These are phyloP conservation scores for Sclerotinia spermophila DNA, from an alignment of 2,329 filamentous ascomycete genomes.

Conservation along the genomic window DNA sequence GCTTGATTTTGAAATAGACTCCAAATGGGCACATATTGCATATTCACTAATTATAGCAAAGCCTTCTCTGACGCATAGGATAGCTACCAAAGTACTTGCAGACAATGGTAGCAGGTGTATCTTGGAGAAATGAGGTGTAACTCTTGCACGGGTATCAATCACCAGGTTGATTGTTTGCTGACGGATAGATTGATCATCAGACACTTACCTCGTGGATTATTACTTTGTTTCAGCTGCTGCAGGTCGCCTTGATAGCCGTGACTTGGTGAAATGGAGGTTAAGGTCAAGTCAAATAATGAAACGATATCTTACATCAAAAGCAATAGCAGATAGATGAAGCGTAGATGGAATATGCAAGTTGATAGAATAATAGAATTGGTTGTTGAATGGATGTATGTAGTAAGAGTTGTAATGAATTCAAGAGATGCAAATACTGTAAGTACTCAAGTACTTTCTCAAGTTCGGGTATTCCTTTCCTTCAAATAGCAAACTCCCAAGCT, in stretches of 20 bases:
- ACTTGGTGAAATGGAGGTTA: neutral
- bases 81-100: neutral
- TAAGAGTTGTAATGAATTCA: neutral
- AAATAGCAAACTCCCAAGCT: neutral
- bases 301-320: neutral
- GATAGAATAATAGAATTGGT: neutral
- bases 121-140: slow-evolving; percentile 10
- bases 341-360: neutral
- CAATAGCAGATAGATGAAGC: neutral
- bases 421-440: neutral
- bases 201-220: slow-evolving; percentile 17
- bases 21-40: neutral
- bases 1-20: neutral
- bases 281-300: neutral
- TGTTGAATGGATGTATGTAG: neutral
- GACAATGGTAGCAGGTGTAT: neutral
- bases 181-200: slow-evolving; percentile 19
- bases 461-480: neutral
- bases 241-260: slow-evolving; percentile 11
- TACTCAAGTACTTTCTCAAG: neutral
- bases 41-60: neutral
- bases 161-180: slow-evolving; percentile 12
- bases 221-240: slow-evolving; percentile 10
- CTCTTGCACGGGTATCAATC: slow-evolving; percentile 14
- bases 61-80: neutral